Conservation (phyloP, 2,329 filamentous ascomycete genomes). For the Colletotrichum sp. region DNA sequence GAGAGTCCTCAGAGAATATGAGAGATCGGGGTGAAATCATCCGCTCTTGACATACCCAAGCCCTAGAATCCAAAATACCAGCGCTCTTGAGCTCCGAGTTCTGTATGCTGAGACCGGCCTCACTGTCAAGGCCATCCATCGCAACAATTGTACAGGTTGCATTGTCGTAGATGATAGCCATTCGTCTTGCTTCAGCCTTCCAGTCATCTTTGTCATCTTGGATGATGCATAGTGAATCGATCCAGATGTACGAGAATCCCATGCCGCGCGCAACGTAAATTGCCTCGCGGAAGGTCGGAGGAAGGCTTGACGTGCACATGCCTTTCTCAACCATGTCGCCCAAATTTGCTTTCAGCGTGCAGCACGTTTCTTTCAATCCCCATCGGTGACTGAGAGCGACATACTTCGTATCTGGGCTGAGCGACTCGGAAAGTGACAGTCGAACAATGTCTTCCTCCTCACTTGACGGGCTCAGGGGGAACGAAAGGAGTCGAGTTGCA, state of each 20-base stretch:
- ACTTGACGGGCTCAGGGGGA: background rate
- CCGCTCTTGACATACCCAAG: background rate
- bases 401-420: background rate
- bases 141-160: background rate
- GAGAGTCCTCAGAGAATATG: background rate
- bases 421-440: background rate
- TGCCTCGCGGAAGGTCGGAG: background rate
- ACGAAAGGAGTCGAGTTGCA: background rate
- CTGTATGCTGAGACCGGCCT: background rate
- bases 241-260: background rate
- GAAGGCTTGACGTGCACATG: background rate
- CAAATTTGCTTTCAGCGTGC: background rate
- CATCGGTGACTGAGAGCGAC: background rate
- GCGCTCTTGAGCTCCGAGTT: background rate
- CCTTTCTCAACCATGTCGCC: background rate
- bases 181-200: background rate
- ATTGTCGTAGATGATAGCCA: background rate
- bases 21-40: background rate
- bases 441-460: background rate
- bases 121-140: background rate
- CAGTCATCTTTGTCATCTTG: background rate
- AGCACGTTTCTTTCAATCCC: background rate
- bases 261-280: background rate
- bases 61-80: background rate
- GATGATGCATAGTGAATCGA: background rate